Evolutionary conservation across 2,329 filamentous ascomycete genomes (phyloP).

Genomic region (Trichoderma koningii): DNA sequence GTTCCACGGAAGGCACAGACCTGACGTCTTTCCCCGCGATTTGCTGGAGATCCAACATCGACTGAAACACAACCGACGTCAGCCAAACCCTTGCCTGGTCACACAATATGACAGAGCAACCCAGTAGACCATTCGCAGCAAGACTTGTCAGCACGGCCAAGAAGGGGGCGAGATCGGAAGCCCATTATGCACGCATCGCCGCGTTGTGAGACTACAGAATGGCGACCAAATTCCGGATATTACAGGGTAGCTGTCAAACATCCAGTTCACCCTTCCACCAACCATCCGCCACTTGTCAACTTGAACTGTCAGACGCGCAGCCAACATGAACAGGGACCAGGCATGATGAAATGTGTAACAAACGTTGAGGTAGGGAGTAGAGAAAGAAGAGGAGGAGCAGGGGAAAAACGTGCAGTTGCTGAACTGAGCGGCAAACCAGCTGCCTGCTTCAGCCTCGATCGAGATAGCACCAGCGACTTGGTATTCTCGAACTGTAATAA

Average conservation of each 20-base stretch:
- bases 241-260: slow-evolving; percentile 4
- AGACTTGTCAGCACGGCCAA: not conserved
- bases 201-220: not conserved
- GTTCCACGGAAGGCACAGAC: too few species aligned
- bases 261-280: not conserved
- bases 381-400: too few species aligned
- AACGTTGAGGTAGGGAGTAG: too few species aligned
- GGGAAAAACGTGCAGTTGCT: too few species aligned
- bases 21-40: too few species aligned
- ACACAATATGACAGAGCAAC: not conserved
- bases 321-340: not conserved
- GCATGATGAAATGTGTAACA: not conserved
- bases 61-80: not conserved
- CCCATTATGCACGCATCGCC: not conserved
- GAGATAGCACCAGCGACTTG: not conserved
- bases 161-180: not conserved
- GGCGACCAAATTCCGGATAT: not conserved
- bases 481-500: not conserved
- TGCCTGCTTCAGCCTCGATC: not conserved
- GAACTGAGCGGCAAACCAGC: not conserved
- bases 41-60: too few species aligned
- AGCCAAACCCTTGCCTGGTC: not conserved
- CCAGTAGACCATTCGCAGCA: too few species aligned
- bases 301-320: not conserved
- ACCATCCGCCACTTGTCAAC: not conserved